These are phyloP conservation scores for Metschnikowia lunata DNA, from an alignment of 805 yeast genomes.

Conservation along the genomic window DNA sequence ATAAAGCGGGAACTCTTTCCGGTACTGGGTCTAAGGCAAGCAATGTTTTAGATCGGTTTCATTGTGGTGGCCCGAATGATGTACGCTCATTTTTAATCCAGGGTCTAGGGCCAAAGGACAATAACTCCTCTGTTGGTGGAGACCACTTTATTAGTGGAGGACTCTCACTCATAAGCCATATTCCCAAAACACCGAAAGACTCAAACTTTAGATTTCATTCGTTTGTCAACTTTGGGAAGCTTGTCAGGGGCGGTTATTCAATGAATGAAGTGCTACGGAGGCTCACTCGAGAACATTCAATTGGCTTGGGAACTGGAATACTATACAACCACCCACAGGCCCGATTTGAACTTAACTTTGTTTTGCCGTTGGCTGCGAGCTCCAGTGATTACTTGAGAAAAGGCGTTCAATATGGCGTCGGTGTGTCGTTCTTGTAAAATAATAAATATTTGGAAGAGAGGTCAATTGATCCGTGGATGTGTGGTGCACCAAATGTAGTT, in stretches of 20 bases:
- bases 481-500: too few relatives aligned
- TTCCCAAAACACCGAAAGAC: constrained; percentile 40
- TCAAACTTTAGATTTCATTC: constrained; percentile 47
- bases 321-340: constrained; percentile 56
- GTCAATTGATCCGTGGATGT: too few relatives aligned
- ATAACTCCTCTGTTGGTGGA: constrained; percentile 49
- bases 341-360: constrained; percentile 54
- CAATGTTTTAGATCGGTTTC: constrained; percentile 50
- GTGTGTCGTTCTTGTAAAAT: constrained; percentile 48
- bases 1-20: constrained; percentile 32
- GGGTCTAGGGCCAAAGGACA: constrained; percentile 53
- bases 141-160: constrained; percentile 47
- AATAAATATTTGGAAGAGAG: neutral
- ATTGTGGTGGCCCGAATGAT: constrained; percentile 58
- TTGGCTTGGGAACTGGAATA: constrained; percentile 46
- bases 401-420: constrained; percentile 58
- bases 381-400: constrained; percentile 45
- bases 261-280: constrained; percentile 10
- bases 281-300: constrained; percentile 23
- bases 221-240: constrained; percentile 46
- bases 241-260: constrained; percentile 16
- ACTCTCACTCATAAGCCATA: constrained; percentile 36
- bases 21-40: constrained; percentile 18
- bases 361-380: constrained; percentile 43
- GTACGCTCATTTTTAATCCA: constrained; percentile 48